Conservation (phyloP, 352 stramenopile species). For the Phytophthora citrophthora region DNA sequence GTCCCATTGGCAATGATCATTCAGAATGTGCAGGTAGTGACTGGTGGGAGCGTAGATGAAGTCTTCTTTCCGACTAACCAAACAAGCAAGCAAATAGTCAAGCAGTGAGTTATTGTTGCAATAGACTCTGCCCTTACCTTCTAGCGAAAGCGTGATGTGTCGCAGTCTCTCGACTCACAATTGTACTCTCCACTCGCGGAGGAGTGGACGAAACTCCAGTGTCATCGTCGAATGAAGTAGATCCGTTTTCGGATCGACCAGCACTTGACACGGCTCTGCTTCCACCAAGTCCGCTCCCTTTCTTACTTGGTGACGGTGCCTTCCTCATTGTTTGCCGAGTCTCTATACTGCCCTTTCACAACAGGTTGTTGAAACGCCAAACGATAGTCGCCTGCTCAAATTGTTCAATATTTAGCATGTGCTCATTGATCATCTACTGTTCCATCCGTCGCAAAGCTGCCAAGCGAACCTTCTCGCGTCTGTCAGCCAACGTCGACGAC, state of each 20-base stretch:
- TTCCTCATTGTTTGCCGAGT: slow-evolving; percentile 37
- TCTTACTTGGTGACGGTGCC: slow-evolving; percentile 40
- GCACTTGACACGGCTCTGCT: slow-evolving; percentile 11
- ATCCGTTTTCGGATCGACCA: slow-evolving; percentile 17
- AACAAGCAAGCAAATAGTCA: background rate
- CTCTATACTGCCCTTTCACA: slow-evolving; percentile 2
- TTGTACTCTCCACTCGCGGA: slow-evolving; percentile 60
- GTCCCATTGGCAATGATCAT: slow-evolving; percentile 72
- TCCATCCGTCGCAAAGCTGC: slow-evolving; percentile 62
- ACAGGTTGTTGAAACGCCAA: slow-evolving; percentile 23
- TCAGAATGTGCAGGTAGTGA: slow-evolving; percentile 72
- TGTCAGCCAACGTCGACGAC: slow-evolving; percentile 47
- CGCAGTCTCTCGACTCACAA: slow-evolving; percentile 75
- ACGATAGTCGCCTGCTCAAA: slow-evolving; percentile 13
- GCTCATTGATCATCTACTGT: slow-evolving; percentile 19
- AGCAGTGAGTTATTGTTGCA: background rate
- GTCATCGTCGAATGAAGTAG: slow-evolving; percentile 31
- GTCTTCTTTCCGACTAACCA: slow-evolving; percentile 62
- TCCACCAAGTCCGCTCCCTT: slow-evolving; percentile 24
- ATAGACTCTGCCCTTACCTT: slow-evolving; percentile 36
- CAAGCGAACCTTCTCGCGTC: slow-evolving; percentile 70
- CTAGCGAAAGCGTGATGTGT: slow-evolving; percentile 76
- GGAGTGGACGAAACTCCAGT: slow-evolving; percentile 7
- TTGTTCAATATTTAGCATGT: slow-evolving; percentile 39
- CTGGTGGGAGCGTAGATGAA: slow-evolving; percentile 68